Conservation (phyloP, 805 yeast species). For the Candida manassasensis region DNA sequence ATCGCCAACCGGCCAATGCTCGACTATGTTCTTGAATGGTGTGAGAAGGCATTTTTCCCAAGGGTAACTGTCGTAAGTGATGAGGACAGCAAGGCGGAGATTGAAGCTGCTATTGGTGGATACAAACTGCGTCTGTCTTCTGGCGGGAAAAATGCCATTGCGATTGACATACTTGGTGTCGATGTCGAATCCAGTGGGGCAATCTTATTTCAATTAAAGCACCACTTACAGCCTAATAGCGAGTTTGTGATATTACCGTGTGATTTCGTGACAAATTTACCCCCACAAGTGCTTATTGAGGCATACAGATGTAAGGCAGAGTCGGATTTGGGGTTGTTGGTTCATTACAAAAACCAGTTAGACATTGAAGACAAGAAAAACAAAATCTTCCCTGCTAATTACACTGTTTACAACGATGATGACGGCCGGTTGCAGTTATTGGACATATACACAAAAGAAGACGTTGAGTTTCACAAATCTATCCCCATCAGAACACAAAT, state of each 20-base stretch:
- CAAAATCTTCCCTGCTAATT: slow-evolving; percentile 54
- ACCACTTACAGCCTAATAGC: slow-evolving; percentile 27
- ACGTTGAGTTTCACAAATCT: slow-evolving; percentile 66
- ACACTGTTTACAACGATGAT: slow-evolving; percentile 53
- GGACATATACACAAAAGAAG: slow-evolving; percentile 67
- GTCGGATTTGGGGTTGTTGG: slow-evolving; percentile 65
- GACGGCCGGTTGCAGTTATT: slow-evolving; percentile 49
- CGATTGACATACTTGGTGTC: slow-evolving; percentile 20
- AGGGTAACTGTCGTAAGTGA: slow-evolving; percentile 62
- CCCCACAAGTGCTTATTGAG: slow-evolving; percentile 84
- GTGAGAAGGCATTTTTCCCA: slow-evolving; percentile 77
- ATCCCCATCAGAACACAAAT: slow-evolving; percentile 78
- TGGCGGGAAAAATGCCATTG: slow-evolving; percentile 24
- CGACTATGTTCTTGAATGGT: slow-evolving; percentile 87
- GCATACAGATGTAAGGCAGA: slow-evolving; percentile 71
- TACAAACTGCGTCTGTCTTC: slow-evolving; percentile 29
- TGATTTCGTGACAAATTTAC: slow-evolving; percentile 88
- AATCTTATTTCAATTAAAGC: slow-evolving; percentile 45
- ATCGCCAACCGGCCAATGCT: slow-evolving; percentile 88
- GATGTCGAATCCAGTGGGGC: slow-evolving; percentile 54
- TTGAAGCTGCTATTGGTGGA: slow-evolving; percentile 44
- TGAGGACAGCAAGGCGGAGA: slow-evolving; percentile 40
- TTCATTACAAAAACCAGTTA: slow-evolving; percentile 69
- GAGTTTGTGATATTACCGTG: slow-evolving; percentile 82
- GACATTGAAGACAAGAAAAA: slow-evolving; percentile 75